These are phyloP conservation scores for Isabelozyma pseudorhagii DNA, from an alignment of 805 yeast species.

Conservation along the genomic window DNA sequence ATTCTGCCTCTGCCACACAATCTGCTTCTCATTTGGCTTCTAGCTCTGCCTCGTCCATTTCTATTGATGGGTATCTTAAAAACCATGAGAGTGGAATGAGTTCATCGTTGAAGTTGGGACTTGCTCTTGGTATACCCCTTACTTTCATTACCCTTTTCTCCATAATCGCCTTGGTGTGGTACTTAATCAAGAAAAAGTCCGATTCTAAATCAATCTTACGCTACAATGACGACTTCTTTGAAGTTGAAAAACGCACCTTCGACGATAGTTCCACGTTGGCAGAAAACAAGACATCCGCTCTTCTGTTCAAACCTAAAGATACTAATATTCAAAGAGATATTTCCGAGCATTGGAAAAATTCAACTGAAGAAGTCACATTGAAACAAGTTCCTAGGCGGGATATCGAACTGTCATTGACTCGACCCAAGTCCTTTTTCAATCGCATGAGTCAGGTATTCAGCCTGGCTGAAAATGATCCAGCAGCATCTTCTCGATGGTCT, in stretches of 20 bases:
- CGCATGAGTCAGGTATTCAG: not conserved
- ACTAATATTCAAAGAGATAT: not conserved
- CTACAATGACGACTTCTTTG: constrained; percentile 5
- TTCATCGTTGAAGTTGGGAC: constrained; percentile 19
- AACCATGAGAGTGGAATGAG: constrained; percentile 1
- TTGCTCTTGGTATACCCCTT: constrained; percentile 31
- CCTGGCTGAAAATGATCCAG: not conserved
- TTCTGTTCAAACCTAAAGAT: not conserved
- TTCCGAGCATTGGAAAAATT: not conserved
- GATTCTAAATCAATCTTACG: constrained; percentile 1
- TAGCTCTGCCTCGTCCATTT: not conserved
- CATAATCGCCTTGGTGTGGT: constrained; percentile 16
- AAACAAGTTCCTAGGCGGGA: not conserved
- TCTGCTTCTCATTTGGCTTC: not conserved
- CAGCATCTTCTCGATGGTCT: constrained; percentile 10
- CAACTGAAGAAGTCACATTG: not conserved
- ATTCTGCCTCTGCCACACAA: not conserved
- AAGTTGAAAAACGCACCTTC: not conserved
- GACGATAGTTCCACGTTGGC: not conserved
- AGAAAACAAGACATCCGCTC: not conserved
- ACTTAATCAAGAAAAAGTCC: constrained; percentile 12
- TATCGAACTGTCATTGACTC: not conserved
- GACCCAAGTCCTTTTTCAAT: not conserved
- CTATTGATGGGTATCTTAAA: not conserved
- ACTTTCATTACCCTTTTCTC: constrained; percentile 22